These are phyloP conservation scores for Colletotrichum liaoningense DNA, from an alignment of 2,329 filamentous ascomycete species.

Conservation along the genomic window DNA sequence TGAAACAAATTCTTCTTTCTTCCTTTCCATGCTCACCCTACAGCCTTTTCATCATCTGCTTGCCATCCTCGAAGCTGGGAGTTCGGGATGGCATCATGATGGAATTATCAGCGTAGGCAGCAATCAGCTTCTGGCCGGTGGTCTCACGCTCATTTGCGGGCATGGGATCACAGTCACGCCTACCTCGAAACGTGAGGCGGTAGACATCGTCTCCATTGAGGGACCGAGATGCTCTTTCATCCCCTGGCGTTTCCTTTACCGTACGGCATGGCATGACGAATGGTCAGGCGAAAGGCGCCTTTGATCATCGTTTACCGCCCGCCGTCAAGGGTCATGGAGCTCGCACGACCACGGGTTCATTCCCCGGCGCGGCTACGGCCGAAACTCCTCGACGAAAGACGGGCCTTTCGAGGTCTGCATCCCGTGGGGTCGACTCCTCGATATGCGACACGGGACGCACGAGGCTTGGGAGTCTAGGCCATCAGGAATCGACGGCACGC, in stretches of 20 bases:
- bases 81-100: not conserved
- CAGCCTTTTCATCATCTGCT: not conserved
- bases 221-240: not conserved
- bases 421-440: slow-evolving; percentile 4
- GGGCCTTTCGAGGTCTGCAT: not conserved
- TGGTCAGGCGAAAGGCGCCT: not conserved
- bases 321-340: not conserved
- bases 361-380: not conserved
- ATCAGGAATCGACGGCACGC: not conserved
- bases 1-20: not conserved
- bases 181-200: not conserved
- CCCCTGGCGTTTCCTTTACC: not conserved
- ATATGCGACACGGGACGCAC: not conserved
- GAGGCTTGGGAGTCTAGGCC: not conserved
- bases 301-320: not conserved
- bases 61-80: not conserved
- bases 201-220: not conserved
- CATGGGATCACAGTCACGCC: not conserved
- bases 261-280: not conserved
- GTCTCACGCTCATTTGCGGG: not conserved
- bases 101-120: not conserved
- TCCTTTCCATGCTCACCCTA: not conserved
- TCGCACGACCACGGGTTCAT: not conserved
- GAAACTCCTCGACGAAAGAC: not conserved
- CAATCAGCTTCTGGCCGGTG: not conserved